Conservation (phyloP, 345 rosid species). For the Hibiscus syriacus region DNA sequence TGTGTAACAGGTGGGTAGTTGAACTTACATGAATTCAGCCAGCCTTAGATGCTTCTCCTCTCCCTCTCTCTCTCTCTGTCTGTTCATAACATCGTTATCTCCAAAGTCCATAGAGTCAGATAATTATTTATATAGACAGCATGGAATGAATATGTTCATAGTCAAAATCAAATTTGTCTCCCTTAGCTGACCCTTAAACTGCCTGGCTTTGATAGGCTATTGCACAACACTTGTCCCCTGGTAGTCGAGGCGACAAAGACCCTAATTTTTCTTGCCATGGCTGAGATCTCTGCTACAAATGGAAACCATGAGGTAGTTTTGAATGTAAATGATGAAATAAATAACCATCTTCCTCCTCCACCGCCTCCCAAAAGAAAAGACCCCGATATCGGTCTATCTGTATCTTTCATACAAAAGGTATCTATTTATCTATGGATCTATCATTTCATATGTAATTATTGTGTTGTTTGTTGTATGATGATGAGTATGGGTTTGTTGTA, state of each 20-base stretch:
- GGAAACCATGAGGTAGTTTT: conserved; percentile 38
- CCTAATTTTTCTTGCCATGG: conserved; percentile 27
- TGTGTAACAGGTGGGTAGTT: conserved; percentile 32
- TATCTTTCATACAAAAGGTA: no score
- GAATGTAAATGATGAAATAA: conserved; percentile 30
- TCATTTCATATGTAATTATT: no score
- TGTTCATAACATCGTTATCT: conserved; percentile 24
- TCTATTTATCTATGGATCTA: no score
- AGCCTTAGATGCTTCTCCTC: conserved; percentile 22
- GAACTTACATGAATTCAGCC: conserved; percentile 4
- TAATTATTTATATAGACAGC: no score
- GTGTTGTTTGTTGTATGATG: no score
- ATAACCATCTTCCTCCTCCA: conserved; percentile 13
- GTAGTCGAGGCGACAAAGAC: neutral
- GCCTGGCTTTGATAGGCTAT: neutral
- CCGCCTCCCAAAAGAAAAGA: conserved; percentile 28
- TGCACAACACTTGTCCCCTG: neutral
- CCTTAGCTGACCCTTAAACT: neutral
- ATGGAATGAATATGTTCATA: no score
- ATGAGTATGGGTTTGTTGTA: no score
- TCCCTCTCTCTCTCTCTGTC: no score
- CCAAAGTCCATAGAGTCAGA: neutral
- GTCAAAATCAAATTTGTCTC: neutral
- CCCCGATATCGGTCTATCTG: conserved; percentile 35
- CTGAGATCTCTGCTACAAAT: conserved; percentile 25